Base-by-base conservation (phyloP, 2,329 filamentous ascomycete species). In the Verticillium nubilum region DNA sequence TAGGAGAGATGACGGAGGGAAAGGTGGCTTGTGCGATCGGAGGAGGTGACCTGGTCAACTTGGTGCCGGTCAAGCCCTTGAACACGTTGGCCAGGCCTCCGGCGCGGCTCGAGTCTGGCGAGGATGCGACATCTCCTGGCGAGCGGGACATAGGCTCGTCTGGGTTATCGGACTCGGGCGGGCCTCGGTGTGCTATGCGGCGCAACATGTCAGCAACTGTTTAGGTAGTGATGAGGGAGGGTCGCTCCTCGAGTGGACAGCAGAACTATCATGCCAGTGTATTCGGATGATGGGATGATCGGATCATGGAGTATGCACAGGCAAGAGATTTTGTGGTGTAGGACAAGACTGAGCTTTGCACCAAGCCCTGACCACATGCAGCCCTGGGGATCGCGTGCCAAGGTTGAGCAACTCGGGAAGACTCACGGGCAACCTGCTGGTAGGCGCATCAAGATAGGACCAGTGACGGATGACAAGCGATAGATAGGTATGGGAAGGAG, bases 71-170 rank as follows among this genome's bases (percentile, higher is more conserved):
- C 66, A 88, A 74, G 65, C 82, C 85, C 67, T 86, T 86, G 69
- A 88, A 85, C 62, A 88, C 85, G 65, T 83, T 82, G 66, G 83
- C 84, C 66, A 88, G 77, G 65, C 83, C 84, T 62, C 84, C 78
- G 47, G 78, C 72, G 67, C 74, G 79, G 73, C 78, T 82, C 60
- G 81, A 75, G 70, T 88, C 85, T 67, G 80, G 78, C 63, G 80
- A 79, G 61, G 79, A 76, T 64, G 75, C 70, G 67, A 79, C 80
- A 77, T 87, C 84, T 76, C 82, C 82, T 66, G 80, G 75, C 68
- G 80, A 78, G 62, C 83, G 82, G 74, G 85, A 80, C 85, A 88
- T 88, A 77, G 78, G 78, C 72, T 77, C 76, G 72, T 76, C 66
- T 58, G 61, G 56, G 23, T 19, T 56, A n/a, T 47, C 25, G 58